Percentiles rank a stretch among this genome's conserved stretches.
phyloP scores from a whole-genome alignment of 1,139 yeast species.

The Diutina sp. region DNA sequence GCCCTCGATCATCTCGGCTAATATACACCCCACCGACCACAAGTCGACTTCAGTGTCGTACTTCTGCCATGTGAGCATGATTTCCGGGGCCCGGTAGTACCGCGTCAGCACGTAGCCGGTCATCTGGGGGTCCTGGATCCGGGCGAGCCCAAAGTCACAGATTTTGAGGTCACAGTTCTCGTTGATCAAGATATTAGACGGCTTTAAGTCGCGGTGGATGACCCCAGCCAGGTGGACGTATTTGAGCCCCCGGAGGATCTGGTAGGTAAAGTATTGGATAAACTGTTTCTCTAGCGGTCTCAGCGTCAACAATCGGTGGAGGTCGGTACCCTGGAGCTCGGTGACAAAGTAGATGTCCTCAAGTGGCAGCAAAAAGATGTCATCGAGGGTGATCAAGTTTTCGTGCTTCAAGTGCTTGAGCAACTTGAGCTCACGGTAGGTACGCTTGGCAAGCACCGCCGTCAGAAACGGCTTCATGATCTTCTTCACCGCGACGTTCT shows the following conservation, averaged over 20 bases:
- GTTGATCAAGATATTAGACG: constrained; percentile 82
- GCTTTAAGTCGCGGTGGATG: constrained; percentile 89
- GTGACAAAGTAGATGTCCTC: constrained; percentile 97
- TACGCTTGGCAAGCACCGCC: constrained; percentile 87
- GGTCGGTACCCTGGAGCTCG: constrained; percentile 91
- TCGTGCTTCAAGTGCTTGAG: constrained; percentile 92
- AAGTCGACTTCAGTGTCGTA: constrained; percentile 98
- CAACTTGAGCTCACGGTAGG: constrained; percentile 88
- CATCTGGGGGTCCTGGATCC: constrained; percentile 98
- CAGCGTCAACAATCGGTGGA: constrained; percentile 80
- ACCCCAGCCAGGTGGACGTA: constrained; percentile 97
- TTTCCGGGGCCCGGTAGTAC: constrained; percentile 96
- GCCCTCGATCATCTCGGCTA: constrained; percentile 98
- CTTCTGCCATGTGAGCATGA: constrained; percentile 98
- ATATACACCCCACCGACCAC: constrained; percentile 99
- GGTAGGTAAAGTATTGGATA: constrained; percentile 91
- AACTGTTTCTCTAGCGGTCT: constrained; percentile 94
- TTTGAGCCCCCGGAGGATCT: constrained; percentile 83
- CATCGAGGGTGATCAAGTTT: constrained; percentile 84
- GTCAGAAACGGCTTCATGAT: constrained; percentile 97
- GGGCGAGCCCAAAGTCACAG: constrained; percentile 93
- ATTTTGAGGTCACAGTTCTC: constrained; percentile 94
- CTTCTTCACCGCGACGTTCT: constrained; percentile 93
- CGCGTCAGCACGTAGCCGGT: constrained; percentile 96
- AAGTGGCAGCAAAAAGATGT: constrained; percentile 84